Base-by-base conservation (phyloP, 495 filamentous ascomycete species). In the Chlorociboria aeruginascens region DNA sequence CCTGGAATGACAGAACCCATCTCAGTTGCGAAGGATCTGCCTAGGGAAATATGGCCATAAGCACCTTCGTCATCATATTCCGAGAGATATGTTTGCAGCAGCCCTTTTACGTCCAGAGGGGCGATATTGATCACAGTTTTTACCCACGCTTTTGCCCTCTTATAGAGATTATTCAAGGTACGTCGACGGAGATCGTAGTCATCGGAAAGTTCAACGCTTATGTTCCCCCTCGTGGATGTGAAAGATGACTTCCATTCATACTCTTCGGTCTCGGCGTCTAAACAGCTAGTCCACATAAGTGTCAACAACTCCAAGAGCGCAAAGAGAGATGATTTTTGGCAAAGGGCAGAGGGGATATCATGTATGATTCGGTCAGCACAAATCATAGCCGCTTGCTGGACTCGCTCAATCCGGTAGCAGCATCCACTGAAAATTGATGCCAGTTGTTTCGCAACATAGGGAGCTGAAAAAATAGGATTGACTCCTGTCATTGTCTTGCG, bases 1-100 rank as follows among this genome's bases (percentile, higher is more conserved):
- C 72, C 71, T 3, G 92, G 90, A 52, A 98, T 89, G 7, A 78
- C 69, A 12, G 84, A 82, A 2, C 90, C 92, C 76, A 97, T 89
- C 55, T 96, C 89, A 6, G 93, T 64, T 7, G 92, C 92, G 60
- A 98, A 97, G 28, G 89, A 95, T 45, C 93, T 74, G n/a, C 92
- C 92, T 33, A 98, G 71, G 0, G 92, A 86, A 46, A 98, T 77
- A 59, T 95, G 85, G 3, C 88, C 89, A 60, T 89, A 89, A 31
- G 75, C 76, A 40, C 82, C 83, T 49, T 93, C 83, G 51, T 95
- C 88, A 48, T 89, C 82, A 51, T 88, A 93, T 48, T 93, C 86
- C 11, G 92, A 95, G 16, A 98, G 73, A 63, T 97, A 98, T 0
- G 92, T 95, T 69, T 92, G 86, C 42, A 98, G 70, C 4, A 98